phyloP scores from a whole-genome alignment of 2,329 filamentous ascomycete genomes.

The Venturia carpophila region DNA sequence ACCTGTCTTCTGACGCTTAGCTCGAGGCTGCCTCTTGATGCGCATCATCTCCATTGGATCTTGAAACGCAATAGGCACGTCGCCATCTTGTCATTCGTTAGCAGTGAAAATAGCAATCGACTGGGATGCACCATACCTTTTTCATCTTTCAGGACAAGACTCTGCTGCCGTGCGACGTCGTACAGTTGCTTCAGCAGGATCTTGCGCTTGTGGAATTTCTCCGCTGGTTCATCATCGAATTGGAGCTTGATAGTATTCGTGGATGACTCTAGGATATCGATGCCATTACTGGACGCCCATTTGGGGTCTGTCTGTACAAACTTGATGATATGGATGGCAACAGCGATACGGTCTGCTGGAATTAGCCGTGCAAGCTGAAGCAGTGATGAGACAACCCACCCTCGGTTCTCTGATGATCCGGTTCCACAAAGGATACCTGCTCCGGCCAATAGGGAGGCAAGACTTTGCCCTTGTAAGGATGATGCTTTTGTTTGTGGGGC shows the following conservation, averaged over 20 bases:
- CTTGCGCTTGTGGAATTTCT: slow-evolving; percentile 13
- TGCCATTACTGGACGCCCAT: not conserved
- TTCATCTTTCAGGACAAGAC: not conserved
- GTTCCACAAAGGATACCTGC: slow-evolving; percentile 59
- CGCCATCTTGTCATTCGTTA: slow-evolving; percentile 1
- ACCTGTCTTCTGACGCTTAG: not conserved
- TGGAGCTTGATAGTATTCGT: slow-evolving; percentile 6
- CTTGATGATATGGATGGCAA: slow-evolving; percentile 16
- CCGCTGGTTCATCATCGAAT: slow-evolving; percentile 8
- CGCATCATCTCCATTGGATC: slow-evolving; percentile 7
- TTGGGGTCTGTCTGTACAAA: not conserved
- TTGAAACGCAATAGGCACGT: not conserved
- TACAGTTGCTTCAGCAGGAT: slow-evolving; percentile 11
- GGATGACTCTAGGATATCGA: slow-evolving; percentile 2
- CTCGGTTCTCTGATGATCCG: slow-evolving; percentile 62
- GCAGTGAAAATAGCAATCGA: not conserved
- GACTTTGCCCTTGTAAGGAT: slow-evolving; percentile 53
- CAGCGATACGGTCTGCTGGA: slow-evolving; percentile 4
- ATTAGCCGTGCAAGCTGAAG: not conserved
- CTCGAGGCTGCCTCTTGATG: not conserved
- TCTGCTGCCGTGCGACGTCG: slow-evolving; percentile 10
- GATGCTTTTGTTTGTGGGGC: slow-evolving; percentile 68
- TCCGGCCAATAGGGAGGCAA: slow-evolving; percentile 32
- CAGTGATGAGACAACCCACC: slow-evolving; percentile 36
- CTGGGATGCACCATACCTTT: not conserved